phyloP scores from a whole-genome alignment of 83 land plant species.

The Thuja plicata region DNA sequence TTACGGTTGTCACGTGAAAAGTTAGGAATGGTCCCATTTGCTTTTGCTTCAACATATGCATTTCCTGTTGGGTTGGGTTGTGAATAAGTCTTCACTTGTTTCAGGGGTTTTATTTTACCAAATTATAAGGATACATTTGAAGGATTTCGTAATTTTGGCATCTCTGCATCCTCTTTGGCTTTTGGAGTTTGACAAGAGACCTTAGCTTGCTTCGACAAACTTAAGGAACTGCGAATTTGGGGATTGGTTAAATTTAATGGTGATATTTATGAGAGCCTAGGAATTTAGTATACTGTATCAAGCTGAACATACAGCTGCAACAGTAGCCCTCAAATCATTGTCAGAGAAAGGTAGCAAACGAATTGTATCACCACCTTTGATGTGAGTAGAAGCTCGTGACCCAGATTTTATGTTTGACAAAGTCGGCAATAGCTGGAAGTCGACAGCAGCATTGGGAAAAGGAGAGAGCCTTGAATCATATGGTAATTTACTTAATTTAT shows the following conservation, averaged over 20 bases:
- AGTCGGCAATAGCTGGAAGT: slow-evolving; percentile 88
- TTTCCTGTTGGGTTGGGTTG: slow-evolving; percentile 37
- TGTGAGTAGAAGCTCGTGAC: slow-evolving; percentile 98
- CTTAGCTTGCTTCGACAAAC: slow-evolving; percentile 6
- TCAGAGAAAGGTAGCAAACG: slow-evolving; percentile 43
- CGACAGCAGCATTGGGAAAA: slow-evolving; percentile 95
- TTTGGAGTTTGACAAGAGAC: slow-evolving; percentile 18
- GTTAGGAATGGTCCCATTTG: background rate
- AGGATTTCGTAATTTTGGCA: background rate
- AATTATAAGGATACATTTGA: background rate
- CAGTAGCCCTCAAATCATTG: slow-evolving; percentile 42
- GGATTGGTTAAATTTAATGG: slow-evolving; percentile 35
- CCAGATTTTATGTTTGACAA: slow-evolving; percentile 64
- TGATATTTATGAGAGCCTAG: slow-evolving; percentile 33
- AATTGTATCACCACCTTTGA: slow-evolving; percentile 84
- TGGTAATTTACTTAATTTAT: too few relatives aligned
- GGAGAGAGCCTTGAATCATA: slow-evolving; percentile 22
- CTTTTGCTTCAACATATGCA: slow-evolving; percentile 11
- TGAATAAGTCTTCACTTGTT: slow-evolving; percentile 26
- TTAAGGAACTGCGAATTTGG: too few relatives aligned
- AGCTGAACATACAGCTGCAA: slow-evolving; percentile 65
- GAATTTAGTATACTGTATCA: slow-evolving; percentile 29
- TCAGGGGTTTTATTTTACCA: background rate
- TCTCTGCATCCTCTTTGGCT: background rate
- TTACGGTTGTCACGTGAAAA: background rate